Evolutionary conservation across 495 filamentous ascomycete species (phyloP), one percentile per base, ranked within the genome.

Genomic region (Trichoderma virens): DNA sequence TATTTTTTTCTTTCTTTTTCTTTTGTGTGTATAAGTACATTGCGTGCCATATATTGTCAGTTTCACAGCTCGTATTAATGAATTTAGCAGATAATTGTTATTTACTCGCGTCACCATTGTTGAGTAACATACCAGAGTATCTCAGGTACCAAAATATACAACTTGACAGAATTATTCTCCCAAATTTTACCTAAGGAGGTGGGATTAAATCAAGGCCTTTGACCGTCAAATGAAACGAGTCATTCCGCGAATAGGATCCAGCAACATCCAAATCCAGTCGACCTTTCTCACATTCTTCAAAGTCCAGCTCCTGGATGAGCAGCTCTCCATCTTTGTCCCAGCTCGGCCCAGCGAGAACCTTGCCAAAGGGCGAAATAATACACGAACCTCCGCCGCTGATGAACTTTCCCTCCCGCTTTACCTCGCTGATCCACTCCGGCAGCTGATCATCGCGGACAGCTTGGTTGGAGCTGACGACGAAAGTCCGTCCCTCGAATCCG

Each of bases 381-480:
- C 87, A 88, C 0, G 89, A 93, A 0, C 93, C 93, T 28, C 93
- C 93, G 5, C 87, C 81, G 60, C 80, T 89, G 56, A 85, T 68
- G 63, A 82, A 88, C 5, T 76, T 76, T 9, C 75, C 75, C 25
- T 41, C 34, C 27, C 31, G 31, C 43, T 39, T 34, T 23, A 23
- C 11, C 68, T 62, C 51, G 65, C 61, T 30, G 59, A 59, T 41
- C 60, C 5, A 72, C 25, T 27, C 27, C 28, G 45, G 62, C 43
- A 34, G 32, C 16, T 31, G 59, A 25, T 51, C 45, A 51, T 51
- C 45, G 1, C 75, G 82, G 3, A 91, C 83, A 69, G 88, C 93
- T 75, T 96, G 92, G 71, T 97, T 97, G 11, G 88, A 85, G 65
- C 85, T 90, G 0, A 98, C 75, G 16, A 98, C 92, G 65, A 93